Base-by-base conservation (phyloP, 495 filamentous ascomycete species). In the Haplographium delicatum region DNA sequence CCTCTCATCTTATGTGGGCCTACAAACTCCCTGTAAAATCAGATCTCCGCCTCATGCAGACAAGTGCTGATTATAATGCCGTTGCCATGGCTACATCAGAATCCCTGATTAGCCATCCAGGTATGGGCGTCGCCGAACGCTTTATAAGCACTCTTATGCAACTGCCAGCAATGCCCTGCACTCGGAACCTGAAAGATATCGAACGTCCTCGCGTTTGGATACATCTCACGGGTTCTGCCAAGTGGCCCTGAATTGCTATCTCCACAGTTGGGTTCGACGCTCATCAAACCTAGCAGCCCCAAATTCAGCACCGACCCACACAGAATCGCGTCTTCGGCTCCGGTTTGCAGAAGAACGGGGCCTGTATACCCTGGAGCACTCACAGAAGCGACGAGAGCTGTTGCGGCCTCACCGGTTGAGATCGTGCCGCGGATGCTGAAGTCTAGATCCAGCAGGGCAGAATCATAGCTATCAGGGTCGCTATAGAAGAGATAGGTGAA, bases 101-200 rank as follows among this genome's bases (percentile, higher is more conserved):
- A 54, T 9, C 51, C 51, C 6, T 44, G 18, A 4, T 18, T 20
- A 31, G 15, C 31, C 40, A 56, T 6, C 53, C 53, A 72, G 0
- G 59, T 50, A n/a, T 71, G 57, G 19, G 66, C 65, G 24, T 60
- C 58, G 1, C 63, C 54, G 49, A 71, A 76, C 4, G 61, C 70
- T 11, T 26, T 66, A 8, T 68, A 66, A 0, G 72, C 62, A 53
- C 69, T 71, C 47, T 74, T 69, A 31, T 79, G 74, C 24, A 78
- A 26, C 31, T 79, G 78, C 13, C 80, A 60, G 1, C 65, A 70
- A 58, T 82, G 78, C 0, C 75, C 77, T n/a, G 72, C 62, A 38
- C 70, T 59, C 2, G 72, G 67, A 5, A 78, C 72, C 4, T 75
- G 58, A 43, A 71, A 65, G 3, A 69, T 60, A 11, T 71, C 57